Percentiles rank a stretch among this genome's conserved stretches.
phyloP scores from a whole-genome alignment of 2,329 filamentous ascomycete species.

The Cordyceps fumosorosea region DNA sequence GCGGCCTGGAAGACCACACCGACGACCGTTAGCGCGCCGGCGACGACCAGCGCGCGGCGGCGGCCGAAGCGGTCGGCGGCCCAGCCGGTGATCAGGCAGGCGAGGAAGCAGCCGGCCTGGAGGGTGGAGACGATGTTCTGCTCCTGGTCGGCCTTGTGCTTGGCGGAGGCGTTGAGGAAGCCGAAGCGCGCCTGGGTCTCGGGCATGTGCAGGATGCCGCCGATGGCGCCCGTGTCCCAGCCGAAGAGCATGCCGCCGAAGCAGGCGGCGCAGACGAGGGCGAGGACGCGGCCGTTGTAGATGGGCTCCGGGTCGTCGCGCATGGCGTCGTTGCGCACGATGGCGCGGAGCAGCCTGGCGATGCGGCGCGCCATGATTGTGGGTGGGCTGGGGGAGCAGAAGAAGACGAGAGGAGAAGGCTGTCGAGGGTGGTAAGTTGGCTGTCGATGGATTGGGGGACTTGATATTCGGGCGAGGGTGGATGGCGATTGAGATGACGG shows the following conservation, averaged over 20 bases:
- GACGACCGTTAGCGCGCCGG: conserved; percentile 50
- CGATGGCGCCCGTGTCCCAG: conserved; percentile 57
- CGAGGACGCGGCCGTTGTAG: conserved; percentile 63
- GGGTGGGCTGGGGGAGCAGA: not conserved
- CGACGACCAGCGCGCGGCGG: conserved; percentile 45
- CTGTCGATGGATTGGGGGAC: too few species aligned
- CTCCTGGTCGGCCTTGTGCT: conserved; percentile 44
- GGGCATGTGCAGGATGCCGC: conserved; percentile 57
- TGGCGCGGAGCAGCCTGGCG: conserved; percentile 41
- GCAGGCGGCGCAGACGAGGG: conserved; percentile 57
- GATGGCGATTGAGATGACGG: too few species aligned
- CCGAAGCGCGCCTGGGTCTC: conserved; percentile 44
- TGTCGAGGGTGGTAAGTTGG: too few species aligned
- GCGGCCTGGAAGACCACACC: conserved; percentile 60
- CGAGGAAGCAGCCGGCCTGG: conserved; percentile 61
- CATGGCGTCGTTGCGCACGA: conserved; percentile 67
- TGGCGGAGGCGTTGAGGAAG: conserved; percentile 22
- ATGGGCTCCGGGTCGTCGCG: conserved; percentile 59
- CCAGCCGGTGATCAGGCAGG: conserved; percentile 51
- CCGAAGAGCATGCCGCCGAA: conserved; percentile 56
- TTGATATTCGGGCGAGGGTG: too few species aligned
- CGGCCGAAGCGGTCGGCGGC: conserved; percentile 50
- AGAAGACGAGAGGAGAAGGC: not conserved
- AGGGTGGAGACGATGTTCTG: conserved; percentile 66
- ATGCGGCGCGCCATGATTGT: conserved; percentile 32